A percentile compares a stretch with the other conserved stretches of the same genome.
These are phyloP conservation scores for Ephemerocybe angulata DNA, from an alignment of 768 basidiomycete genomes.

Conservation along the genomic window DNA sequence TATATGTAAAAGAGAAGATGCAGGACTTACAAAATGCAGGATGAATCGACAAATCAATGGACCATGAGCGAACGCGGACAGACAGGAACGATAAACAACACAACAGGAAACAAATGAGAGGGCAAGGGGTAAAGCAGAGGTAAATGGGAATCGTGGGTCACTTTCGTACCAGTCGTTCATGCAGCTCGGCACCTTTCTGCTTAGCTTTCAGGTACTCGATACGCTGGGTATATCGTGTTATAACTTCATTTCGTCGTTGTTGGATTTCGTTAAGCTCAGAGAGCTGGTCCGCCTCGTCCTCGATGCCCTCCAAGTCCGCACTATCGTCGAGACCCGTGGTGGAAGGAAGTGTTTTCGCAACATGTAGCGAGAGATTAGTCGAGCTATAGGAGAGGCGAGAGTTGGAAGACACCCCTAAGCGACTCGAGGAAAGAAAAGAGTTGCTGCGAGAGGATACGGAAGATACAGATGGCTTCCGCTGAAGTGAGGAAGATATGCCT, in stretches of 20 bases:
- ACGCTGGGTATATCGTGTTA: constrained; percentile 63
- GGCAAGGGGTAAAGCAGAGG: not conserved
- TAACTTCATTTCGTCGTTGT: constrained; percentile 60
- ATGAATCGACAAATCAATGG: not conserved
- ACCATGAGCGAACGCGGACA: not conserved
- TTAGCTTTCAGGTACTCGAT: constrained; percentile 73
- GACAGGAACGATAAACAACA: not conserved
- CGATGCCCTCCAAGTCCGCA: constrained; percentile 34
- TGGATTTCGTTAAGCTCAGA: constrained; percentile 57
- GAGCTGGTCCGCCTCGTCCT: constrained; percentile 7
- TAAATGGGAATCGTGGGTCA: not conserved
- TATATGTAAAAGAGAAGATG: not conserved
- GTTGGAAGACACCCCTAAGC: constrained; percentile 37
- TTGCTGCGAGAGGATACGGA: constrained; percentile 51
- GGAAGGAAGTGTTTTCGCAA: constrained; percentile 17
- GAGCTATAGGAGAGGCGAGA: constrained; percentile 36
- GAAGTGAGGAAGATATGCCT: constrained; percentile 22
- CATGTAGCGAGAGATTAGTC: constrained; percentile 38
- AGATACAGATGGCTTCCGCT: constrained; percentile 48
- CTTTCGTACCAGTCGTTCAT: constrained; percentile 39
- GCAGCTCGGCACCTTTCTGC: constrained; percentile 72
- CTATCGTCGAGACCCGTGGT: constrained; percentile 15
- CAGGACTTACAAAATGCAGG: not conserved
- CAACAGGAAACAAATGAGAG: not conserved
- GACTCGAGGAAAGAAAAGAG: constrained; percentile 16